phyloP scores from a whole-genome alignment of 352 stramenopile genomes.

The Phytophthora podocarpi region DNA sequence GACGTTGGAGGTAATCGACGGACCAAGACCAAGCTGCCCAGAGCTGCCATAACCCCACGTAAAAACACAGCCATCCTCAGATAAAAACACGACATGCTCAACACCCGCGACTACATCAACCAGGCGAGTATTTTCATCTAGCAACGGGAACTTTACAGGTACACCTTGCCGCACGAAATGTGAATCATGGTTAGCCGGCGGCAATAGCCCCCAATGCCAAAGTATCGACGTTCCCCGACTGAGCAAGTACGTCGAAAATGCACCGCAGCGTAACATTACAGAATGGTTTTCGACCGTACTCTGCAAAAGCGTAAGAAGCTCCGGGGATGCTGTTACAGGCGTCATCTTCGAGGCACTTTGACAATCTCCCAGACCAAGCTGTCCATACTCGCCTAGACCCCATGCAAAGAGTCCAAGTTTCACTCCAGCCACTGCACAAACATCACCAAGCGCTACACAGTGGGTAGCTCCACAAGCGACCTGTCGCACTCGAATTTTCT shows the following conservation, averaged over 20 bases:
- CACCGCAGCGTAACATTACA: constrained; percentile 36
- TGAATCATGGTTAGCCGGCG: constrained; percentile 4
- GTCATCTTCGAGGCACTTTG: constrained; percentile 26
- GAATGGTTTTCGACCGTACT: not conserved
- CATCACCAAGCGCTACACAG: constrained; percentile 33
- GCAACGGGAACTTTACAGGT: constrained; percentile 25
- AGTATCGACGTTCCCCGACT: constrained; percentile 18
- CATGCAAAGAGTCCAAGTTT: constrained; percentile 30
- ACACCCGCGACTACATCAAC: constrained; percentile 32
- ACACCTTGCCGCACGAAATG: constrained; percentile 24
- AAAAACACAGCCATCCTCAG: constrained; percentile 33
- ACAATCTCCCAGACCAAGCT: constrained; percentile 48
- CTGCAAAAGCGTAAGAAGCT: constrained; percentile 22
- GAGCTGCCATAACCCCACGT: constrained; percentile 39
- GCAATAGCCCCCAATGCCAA: constrained; percentile 46
- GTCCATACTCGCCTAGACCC: constrained; percentile 47
- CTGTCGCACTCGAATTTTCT: constrained; percentile 27
- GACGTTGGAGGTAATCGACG: constrained; percentile 13
- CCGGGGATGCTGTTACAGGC: constrained; percentile 4
- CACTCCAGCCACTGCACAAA: not conserved
- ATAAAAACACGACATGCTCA: constrained; percentile 39
- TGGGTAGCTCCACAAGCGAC: constrained; percentile 50
- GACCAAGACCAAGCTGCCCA: constrained; percentile 46
- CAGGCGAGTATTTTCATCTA: constrained; percentile 17
- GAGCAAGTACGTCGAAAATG: constrained; percentile 40